Percentiles rank a stretch among this genome's conserved stretches.
Conservation (phyloP, 805 yeast species). For the Candida stauntonica region DNA sequence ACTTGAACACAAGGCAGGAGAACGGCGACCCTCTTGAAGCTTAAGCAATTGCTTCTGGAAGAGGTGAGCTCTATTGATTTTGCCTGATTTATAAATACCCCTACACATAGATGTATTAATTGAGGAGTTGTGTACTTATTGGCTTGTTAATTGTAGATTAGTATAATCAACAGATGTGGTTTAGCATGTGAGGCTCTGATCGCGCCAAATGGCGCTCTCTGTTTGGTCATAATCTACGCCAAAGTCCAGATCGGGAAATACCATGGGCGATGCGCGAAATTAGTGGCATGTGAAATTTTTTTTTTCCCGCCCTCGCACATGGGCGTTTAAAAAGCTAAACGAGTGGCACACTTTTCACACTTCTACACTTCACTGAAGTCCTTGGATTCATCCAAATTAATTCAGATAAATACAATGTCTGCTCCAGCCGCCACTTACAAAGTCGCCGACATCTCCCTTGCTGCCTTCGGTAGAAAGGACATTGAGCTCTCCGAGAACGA, state of each 20-base stretch:
- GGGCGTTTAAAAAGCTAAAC: constrained; percentile 6
- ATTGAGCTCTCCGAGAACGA: constrained; percentile 98
- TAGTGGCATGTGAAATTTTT: constrained; percentile 9
- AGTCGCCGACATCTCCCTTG: constrained; percentile 96
- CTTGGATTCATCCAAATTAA: neutral
- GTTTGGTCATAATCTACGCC: neutral
- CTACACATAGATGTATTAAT: neutral
- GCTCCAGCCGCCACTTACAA: constrained; percentile 73
- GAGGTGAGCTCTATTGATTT: neutral
- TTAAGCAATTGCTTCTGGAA: too few species aligned
- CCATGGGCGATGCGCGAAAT: too few species aligned
- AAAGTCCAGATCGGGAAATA: neutral
- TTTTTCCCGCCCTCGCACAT: constrained; percentile 1
- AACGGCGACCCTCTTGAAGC: constrained; percentile 15
- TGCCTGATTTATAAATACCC: neutral
- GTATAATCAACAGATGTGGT: neutral
- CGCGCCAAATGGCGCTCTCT: neutral
- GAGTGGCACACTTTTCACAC: neutral
- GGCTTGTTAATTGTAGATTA: neutral
- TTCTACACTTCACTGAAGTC: too few species aligned
- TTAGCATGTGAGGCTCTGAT: too few species aligned
- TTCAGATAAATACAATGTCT: constrained; percentile 39
- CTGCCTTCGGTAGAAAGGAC: constrained; percentile 99
- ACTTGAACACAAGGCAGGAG: constrained; percentile 25
- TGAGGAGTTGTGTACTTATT: neutral